A percentile compares a stretch with the other conserved stretches of the same genome.
These are phyloP conservation scores for Niveomyces coronatus DNA, from an alignment of 2,329 filamentous ascomycete genomes.

Conservation along the genomic window DNA sequence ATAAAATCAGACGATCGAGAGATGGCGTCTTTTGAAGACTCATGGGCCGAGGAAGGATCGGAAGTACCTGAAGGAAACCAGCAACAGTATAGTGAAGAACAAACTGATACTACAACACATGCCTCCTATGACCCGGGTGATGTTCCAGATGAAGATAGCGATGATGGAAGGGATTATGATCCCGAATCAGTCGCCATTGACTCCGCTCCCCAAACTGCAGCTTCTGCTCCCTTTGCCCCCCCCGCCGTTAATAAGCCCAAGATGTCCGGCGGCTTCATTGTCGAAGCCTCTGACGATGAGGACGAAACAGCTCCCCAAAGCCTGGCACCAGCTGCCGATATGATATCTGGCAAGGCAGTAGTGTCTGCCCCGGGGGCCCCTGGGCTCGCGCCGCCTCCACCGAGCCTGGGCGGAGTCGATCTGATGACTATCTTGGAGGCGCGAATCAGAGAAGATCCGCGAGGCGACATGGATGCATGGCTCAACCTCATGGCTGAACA, in stretches of 20 bases:
- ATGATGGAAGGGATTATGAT: constrained; percentile 48
- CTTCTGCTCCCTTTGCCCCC: not conserved
- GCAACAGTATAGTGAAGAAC: constrained; percentile 44
- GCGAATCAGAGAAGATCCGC: constrained; percentile 82
- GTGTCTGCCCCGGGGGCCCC: constrained; percentile 13
- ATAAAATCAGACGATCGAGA: constrained; percentile 4
- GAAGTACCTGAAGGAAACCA: constrained; percentile 46
- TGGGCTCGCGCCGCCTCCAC: constrained; percentile 22
- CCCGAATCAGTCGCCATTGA: constrained; percentile 43
- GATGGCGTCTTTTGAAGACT: constrained; percentile 32
- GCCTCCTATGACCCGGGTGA: constrained; percentile 40
- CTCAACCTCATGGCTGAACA: constrained; percentile 76
- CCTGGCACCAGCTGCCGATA: constrained; percentile 10
- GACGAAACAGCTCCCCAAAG: constrained; percentile 5
- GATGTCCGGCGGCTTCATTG: constrained; percentile 48
- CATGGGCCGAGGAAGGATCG: constrained; percentile 44
- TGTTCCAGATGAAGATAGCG: constrained; percentile 34
- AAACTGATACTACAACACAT: constrained; percentile 40
- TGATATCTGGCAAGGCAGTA: constrained; percentile 3
- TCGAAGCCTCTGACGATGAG: constrained; percentile 46
- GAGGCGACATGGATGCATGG: constrained; percentile 90
- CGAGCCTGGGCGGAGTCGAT: constrained; percentile 43
- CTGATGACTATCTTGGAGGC: constrained; percentile 75
- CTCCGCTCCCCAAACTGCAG: constrained; percentile 13
- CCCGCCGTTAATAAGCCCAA: constrained; percentile 39